Conservation (phyloP, 495 filamentous ascomycete species). For the Rhypophila decipiens region DNA sequence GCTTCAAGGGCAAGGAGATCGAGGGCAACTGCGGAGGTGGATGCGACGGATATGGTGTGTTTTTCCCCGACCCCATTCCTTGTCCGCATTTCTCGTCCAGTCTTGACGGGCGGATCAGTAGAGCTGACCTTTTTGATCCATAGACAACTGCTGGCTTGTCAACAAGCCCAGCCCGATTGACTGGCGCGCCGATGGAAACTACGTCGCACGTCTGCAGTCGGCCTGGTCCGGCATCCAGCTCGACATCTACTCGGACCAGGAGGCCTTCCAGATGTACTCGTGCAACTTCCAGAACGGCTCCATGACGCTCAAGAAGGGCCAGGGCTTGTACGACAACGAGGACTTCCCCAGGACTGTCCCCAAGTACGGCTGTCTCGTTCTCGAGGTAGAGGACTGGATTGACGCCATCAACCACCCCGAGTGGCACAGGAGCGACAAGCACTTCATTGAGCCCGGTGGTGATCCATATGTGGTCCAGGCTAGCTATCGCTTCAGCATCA, state of each 20-base stretch:
- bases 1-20: slow-evolving; percentile 52
- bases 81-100: not conserved
- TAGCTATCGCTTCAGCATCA: slow-evolving; percentile 54
- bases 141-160: slow-evolving; percentile 49
- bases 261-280: slow-evolving; percentile 70
- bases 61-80: too few species aligned
- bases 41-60: slow-evolving; percentile 73
- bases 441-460: slow-evolving; percentile 58
- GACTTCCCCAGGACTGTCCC: slow-evolving; percentile 44
- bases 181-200: slow-evolving; percentile 46
- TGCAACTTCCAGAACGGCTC: slow-evolving; percentile 69
- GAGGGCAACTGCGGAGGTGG: slow-evolving; percentile 58
- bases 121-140: not conserved
- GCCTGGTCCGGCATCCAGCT: slow-evolving; percentile 65
- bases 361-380: slow-evolving; percentile 66
- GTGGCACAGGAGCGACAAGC: slow-evolving; percentile 59
- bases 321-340: slow-evolving; percentile 42
- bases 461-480: slow-evolving; percentile 59
- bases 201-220: slow-evolving; percentile 57
- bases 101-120: not conserved
- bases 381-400: slow-evolving; percentile 69
- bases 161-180: slow-evolving; percentile 44
- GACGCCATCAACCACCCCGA: slow-evolving; percentile 75
- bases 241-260: slow-evolving; percentile 68
- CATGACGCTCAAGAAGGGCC: slow-evolving; percentile 55